Percentiles rank a stretch among this genome's conserved stretches.
Conservation (phyloP, 306 rosid species). For the Malus sieversii region DNA sequence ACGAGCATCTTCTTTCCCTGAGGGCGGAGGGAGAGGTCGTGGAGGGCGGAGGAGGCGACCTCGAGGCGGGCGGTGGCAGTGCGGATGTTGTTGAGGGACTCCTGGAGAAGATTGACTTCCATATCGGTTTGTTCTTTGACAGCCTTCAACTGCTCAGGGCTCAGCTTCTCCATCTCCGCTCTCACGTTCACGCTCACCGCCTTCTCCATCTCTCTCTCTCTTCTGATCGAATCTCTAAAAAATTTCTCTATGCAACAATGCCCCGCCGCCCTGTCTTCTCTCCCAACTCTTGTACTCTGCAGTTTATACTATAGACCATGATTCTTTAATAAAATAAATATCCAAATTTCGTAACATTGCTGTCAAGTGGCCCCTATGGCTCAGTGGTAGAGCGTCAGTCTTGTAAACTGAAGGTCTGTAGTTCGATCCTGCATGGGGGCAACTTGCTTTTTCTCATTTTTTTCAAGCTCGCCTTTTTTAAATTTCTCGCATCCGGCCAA, state of each 20-base stretch:
- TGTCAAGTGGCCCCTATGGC: background rate
- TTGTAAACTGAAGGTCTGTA: conserved; percentile 21
- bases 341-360: fast-evolving
- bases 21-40: conserved; percentile 80
- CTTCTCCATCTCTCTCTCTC: background rate
- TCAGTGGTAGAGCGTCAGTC: conserved; percentile 21
- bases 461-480: background rate
- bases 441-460: background rate
- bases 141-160: conserved; percentile 71
- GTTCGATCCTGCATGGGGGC: conserved; percentile 22
- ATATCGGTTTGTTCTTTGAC: conserved; percentile 78
- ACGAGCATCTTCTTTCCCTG: conserved; percentile 64
- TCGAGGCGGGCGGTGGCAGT: conserved; percentile 86
- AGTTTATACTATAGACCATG: too few species aligned
- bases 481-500: background rate
- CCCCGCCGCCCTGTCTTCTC: too few species aligned
- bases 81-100: conserved; percentile 79
- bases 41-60: conserved; percentile 64
- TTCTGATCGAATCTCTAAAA: background rate
- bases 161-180: conserved; percentile 61
- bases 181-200: conserved; percentile 8
- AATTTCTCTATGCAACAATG: too few species aligned
- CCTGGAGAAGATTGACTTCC: conserved; percentile 81
- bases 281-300: too few species aligned
- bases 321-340: too few species aligned